Evolutionary conservation across 805 yeast species (phyloP).

Genomic region (Ogataea paraovalis): DNA sequence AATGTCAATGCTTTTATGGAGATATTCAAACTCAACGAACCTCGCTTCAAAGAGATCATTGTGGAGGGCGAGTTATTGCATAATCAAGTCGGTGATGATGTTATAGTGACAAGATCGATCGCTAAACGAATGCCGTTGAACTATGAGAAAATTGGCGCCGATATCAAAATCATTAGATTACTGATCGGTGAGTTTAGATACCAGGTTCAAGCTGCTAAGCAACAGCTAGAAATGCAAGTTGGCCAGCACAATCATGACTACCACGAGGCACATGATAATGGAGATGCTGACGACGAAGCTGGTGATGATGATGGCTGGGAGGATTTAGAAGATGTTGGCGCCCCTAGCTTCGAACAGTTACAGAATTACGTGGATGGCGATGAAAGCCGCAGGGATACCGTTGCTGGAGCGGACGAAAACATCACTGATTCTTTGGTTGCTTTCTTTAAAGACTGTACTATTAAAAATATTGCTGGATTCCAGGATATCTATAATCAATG

Average conservation of each 20-base stretch:
- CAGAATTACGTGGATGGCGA: slow-evolving; percentile 51
- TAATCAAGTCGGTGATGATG: slow-evolving; percentile 43
- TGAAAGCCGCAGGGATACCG: slow-evolving; percentile 21
- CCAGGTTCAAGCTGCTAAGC: slow-evolving; percentile 41
- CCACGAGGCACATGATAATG: slow-evolving; percentile 10
- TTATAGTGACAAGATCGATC: slow-evolving; percentile 85
- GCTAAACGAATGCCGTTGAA: slow-evolving; percentile 59
- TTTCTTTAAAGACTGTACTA: slow-evolving; percentile 56
- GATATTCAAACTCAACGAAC: slow-evolving; percentile 57
- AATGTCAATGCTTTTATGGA: slow-evolving; percentile 69
- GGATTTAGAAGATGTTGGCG: slow-evolving; percentile 65
- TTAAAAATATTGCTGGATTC: slow-evolving; percentile 48
- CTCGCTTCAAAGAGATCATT: slow-evolving; percentile 42
- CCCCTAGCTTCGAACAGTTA: slow-evolving; percentile 58
- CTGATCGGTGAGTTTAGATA: slow-evolving; percentile 65
- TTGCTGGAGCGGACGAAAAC: slow-evolving; percentile 30
- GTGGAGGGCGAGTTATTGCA: slow-evolving; percentile 81
- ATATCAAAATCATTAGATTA: slow-evolving; percentile 67
- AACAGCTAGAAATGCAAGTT: not conserved
- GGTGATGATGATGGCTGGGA: slow-evolving; percentile 66
- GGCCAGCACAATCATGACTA: slow-evolving; percentile 37
- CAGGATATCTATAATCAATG: slow-evolving; percentile 41
- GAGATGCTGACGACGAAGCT: slow-evolving; percentile 35
- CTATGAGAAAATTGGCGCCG: slow-evolving; percentile 64
- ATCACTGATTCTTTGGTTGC: slow-evolving; percentile 38